Evolutionary conservation across 2,329 filamentous ascomycete genomes (phyloP).

Genomic region (Ceratocystis variospora): DNA sequence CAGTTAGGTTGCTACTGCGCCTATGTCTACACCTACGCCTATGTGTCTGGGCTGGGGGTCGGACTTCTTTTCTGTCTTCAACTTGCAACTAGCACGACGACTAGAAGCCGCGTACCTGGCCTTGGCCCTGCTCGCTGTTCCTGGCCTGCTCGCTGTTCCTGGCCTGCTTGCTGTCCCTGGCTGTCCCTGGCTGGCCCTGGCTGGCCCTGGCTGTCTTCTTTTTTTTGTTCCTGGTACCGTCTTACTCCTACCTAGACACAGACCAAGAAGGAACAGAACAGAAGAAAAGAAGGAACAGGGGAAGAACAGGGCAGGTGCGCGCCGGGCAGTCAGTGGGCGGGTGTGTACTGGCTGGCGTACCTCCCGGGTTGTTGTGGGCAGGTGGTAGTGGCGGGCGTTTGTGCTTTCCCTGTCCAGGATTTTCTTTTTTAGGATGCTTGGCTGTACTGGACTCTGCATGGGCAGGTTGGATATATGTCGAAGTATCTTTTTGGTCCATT

Average conservation of each 20-base stretch:
- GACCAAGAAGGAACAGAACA: constrained; percentile 1
- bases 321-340: neutral
- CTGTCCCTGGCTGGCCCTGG: neutral
- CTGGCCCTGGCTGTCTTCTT: neutral
- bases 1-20: neutral
- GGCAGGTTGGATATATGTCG: neutral
- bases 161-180: neutral
- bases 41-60: neutral
- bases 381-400: constrained; percentile 2
- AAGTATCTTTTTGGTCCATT: too few relatives aligned
- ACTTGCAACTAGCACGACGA: neutral
- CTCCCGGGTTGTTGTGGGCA: neutral
- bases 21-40: neutral
- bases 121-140: neutral
- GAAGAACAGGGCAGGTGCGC: constrained; percentile 1
- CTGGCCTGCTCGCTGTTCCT: constrained; percentile 1
- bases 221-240: neutral
- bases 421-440: neutral
- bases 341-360: neutral
- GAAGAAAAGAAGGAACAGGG: neutral
- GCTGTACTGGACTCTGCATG: neutral
- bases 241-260: neutral
- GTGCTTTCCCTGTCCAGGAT: neutral
- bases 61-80: neutral
- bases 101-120: neutral